Percentiles rank a stretch among this genome's conserved stretches.
Evolutionary conservation across 2,329 filamentous ascomycete species (phyloP).

Genomic region (Calonectria henricotiae): DNA sequence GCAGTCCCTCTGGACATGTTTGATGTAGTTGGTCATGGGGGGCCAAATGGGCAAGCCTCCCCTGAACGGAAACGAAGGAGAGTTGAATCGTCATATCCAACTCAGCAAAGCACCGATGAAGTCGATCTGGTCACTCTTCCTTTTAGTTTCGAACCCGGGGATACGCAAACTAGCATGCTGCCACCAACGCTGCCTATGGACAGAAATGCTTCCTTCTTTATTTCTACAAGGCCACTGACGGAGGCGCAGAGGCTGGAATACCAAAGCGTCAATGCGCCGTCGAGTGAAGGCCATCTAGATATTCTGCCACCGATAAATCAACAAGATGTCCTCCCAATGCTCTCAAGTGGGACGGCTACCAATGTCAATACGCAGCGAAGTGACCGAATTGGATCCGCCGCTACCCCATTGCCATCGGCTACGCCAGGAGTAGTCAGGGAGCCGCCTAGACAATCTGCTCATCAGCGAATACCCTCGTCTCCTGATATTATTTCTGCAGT

Average conservation of each 20-base stretch:
- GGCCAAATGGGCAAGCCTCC: slow-evolving; percentile 14
- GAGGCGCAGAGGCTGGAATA: slow-evolving; percentile 61
- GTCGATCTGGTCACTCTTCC: slow-evolving; percentile 51
- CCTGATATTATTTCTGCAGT: slow-evolving; percentile 48
- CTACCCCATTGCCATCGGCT: slow-evolving; percentile 44
- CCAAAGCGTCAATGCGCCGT: slow-evolving; percentile 46
- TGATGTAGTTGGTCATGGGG: neutral
- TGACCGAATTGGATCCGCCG: slow-evolving; percentile 43
- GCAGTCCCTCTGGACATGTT: neutral
- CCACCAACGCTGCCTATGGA: slow-evolving; percentile 51
- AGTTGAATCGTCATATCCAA: slow-evolving; percentile 34
- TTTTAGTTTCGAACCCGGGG: slow-evolving; percentile 43
- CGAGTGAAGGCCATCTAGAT: slow-evolving; percentile 41
- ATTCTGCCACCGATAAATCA: slow-evolving; percentile 43
- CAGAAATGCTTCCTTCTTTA: slow-evolving; percentile 54
- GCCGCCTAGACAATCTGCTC: slow-evolving; percentile 18
- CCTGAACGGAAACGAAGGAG: slow-evolving; percentile 49
- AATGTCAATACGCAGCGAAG: slow-evolving; percentile 58
- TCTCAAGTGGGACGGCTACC: slow-evolving; percentile 57
- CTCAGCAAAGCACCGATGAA: slow-evolving; percentile 47
- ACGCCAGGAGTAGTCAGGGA: slow-evolving; percentile 28
- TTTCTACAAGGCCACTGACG: slow-evolving; percentile 57
- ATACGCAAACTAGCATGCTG: slow-evolving; percentile 49
- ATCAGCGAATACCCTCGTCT: slow-evolving; percentile 45
- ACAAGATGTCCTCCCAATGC: slow-evolving; percentile 43